These are phyloP conservation scores for Podospora pseudopauciseta DNA, from an alignment of 495 filamentous ascomycete species.

Conservation along the genomic window DNA sequence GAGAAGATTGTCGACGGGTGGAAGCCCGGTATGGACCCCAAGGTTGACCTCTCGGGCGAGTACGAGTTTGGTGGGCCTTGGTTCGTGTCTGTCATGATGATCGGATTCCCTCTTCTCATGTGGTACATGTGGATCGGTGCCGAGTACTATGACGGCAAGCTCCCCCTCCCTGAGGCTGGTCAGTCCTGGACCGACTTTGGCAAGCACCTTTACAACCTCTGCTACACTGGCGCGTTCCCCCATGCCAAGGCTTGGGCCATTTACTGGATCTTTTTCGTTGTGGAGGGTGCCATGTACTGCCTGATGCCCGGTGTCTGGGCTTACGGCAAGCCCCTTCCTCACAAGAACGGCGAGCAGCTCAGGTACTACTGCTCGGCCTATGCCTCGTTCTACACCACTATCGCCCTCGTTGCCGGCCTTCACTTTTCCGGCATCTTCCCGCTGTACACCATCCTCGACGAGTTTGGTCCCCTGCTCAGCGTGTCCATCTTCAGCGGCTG, in stretches of 20 bases:
- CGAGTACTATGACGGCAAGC: constrained; percentile 79
- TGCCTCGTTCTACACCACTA: constrained; percentile 81
- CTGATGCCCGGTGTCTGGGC: constrained; percentile 77
- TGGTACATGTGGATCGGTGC: constrained; percentile 99
- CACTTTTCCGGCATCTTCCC: constrained; percentile 83
- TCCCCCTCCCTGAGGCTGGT: constrained; percentile 63
- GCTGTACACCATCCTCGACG: constrained; percentile 90
- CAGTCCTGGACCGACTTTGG: constrained; percentile 67
- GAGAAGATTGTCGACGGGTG: constrained; percentile 59
- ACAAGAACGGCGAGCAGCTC: constrained; percentile 77
- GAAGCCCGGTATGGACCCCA: constrained; percentile 66
- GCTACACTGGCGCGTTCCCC: constrained; percentile 80
- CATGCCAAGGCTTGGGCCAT: constrained; percentile 76
- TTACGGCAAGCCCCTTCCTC: constrained; percentile 80
- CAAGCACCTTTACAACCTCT: constrained; percentile 60
- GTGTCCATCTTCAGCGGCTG: constrained; percentile 90
- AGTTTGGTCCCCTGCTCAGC: constrained; percentile 86
- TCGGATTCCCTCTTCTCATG: constrained; percentile 89
- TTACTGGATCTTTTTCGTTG: constrained; percentile 89
- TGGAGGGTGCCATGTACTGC: constrained; percentile 77
- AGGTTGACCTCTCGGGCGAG: constrained; percentile 72
- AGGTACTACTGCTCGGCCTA: constrained; percentile 91
- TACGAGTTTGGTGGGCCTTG: constrained; percentile 86
- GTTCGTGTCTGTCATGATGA: constrained; percentile 79
- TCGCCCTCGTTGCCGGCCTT: constrained; percentile 60